Percentiles rank a stretch among this genome's conserved stretches.
phyloP scores from a whole-genome alignment of 495 filamentous ascomycete genomes.

The Hypoxylon trugodes region DNA sequence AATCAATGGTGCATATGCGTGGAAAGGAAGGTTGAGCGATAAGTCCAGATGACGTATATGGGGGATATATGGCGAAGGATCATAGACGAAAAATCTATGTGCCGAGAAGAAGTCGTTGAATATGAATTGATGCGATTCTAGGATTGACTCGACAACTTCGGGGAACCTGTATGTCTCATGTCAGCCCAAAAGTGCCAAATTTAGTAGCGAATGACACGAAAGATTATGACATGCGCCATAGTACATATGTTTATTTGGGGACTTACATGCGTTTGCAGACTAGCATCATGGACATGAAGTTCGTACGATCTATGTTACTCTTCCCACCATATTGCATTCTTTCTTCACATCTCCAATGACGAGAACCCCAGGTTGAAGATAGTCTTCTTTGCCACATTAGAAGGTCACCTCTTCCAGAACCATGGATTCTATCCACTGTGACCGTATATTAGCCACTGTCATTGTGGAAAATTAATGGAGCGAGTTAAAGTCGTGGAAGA shows the following conservation, averaged over 20 bases:
- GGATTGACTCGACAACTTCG: slow-evolving; percentile 41
- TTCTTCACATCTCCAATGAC: slow-evolving; percentile 46
- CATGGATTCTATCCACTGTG: slow-evolving; percentile 35
- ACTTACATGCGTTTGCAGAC: slow-evolving; percentile 46
- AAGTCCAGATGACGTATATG: slow-evolving; percentile 40
- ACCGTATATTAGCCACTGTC: background rate
- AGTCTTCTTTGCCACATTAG: slow-evolving; percentile 43
- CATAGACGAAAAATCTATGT: slow-evolving; percentile 41
- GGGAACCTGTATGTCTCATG: slow-evolving; percentile 31
- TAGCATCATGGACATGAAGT: slow-evolving; percentile 44
- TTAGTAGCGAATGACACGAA: background rate
- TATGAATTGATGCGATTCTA: slow-evolving; percentile 41
- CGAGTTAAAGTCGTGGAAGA: background rate
- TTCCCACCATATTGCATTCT: slow-evolving; percentile 31
- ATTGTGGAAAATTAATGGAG: background rate
- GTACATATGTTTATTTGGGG: background rate
- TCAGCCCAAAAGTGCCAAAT: background rate
- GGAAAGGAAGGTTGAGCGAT: slow-evolving; percentile 40
- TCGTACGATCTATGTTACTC: slow-evolving; percentile 38
- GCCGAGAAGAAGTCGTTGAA: slow-evolving; percentile 45
- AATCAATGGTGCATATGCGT: slow-evolving; percentile 38
- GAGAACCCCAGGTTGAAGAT: slow-evolving; percentile 43
- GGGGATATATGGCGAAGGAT: slow-evolving; percentile 26
- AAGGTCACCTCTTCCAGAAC: slow-evolving; percentile 34
- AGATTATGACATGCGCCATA: background rate